phyloP scores from a whole-genome alignment of 1,284 basidiomycete genomes.

The Sanghuangporus weigelae region DNA sequence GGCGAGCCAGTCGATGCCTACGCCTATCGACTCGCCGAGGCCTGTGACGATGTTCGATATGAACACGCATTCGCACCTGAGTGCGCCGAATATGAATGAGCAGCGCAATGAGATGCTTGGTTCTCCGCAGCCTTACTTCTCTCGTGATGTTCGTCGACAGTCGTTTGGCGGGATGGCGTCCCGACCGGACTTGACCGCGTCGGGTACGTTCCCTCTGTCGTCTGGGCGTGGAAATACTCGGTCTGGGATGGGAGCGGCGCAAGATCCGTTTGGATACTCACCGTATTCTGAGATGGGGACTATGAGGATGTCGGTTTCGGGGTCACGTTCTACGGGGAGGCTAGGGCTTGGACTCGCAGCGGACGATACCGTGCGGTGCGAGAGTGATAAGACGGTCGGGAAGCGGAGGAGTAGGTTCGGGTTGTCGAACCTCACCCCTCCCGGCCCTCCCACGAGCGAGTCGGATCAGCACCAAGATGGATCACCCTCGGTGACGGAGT shows the following conservation, averaged over 20 bases:
- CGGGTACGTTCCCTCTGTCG: constrained; percentile 35
- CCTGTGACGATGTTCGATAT: constrained; percentile 64
- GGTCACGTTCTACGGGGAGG: constrained; percentile 49
- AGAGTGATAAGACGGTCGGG: constrained; percentile 29
- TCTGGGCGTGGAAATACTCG: constrained; percentile 24
- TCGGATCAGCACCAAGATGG: constrained; percentile 12
- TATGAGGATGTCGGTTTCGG: constrained; percentile 29
- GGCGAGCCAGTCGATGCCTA: constrained; percentile 25
- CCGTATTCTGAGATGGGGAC: constrained; percentile 31
- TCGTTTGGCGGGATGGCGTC: constrained; percentile 66
- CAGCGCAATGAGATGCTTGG: constrained; percentile 28
- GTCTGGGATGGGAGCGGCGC: constrained; percentile 1
- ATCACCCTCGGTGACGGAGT: constrained; percentile 7
- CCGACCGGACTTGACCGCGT: constrained; percentile 46
- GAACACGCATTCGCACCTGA: constrained; percentile 44
- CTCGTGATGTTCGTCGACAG: constrained; percentile 55
- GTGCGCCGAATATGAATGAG: constrained; percentile 27
- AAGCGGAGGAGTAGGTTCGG: constrained; percentile 71
- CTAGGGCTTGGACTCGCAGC: constrained; percentile 37
- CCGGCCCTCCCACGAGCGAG: background rate
- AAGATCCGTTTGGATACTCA: constrained; percentile 14
- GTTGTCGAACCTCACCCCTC: constrained; percentile 45
- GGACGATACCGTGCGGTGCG: background rate
- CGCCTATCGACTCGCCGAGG: constrained; percentile 35
- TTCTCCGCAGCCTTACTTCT: constrained; percentile 62